Base-by-base conservation (phyloP, 192 early-diverging fungal species). In the Coemansia sp. region DNA sequence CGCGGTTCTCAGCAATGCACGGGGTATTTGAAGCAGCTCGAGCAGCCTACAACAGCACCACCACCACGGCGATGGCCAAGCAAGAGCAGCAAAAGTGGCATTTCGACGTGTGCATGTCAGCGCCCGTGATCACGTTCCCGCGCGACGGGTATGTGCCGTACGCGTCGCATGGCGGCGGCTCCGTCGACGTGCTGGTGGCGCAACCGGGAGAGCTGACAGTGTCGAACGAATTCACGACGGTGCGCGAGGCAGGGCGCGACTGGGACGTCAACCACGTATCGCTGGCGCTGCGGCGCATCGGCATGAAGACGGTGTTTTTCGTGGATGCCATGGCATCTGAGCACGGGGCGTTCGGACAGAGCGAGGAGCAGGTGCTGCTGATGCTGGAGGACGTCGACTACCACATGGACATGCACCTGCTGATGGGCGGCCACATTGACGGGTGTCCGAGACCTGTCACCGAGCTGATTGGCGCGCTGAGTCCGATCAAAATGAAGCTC, bases 141-240 rank as follows among this genome's bases (percentile, higher is more conserved):
- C 85, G 82, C 35, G 74, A 86, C 25, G 70, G 76, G 6, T 84
- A 79, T 41, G 77, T 77, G 39, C 80, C 65, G 1, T 77, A 83
- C 36, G 59, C 46, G 5, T 39, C 37, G 11, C 46, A 64, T 22
- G 49, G 38, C 38, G 39, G 20, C 38, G 60, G 20, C 12, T n/a
- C 42, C 40, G 79, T 75, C 17, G 92, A 95, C 63, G 67, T 84
- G n/a, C 72, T 98, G 17, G 85, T 89, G 14, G 86, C 88, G 68
- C 90, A 94, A 76, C 84, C 95, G 4, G 97, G 97, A 68, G 88
- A 91, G 68, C 90, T 99, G 19, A 90, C 91, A 6, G 92, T 94
- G 0, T 84, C 78, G 15, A 97, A 96, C 74, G 74, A 84, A 47
- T 96, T 94, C 67, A 74, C 83, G 17, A 80, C 84, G 0, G 80